These are phyloP conservation scores for Sorghum bicolor DNA, from an alignment of 176 grass and related monocot species.

Conservation along the genomic window Sorghum_bicolor_NCBIv3 NC_012870.2:60384501-60385000, in stretches of 20 bases:
- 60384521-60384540: slow-evolving; percentile 47
- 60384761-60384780: neutral
- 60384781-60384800: neutral
- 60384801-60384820: slow-evolving; percentile 48
- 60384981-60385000: slow-evolving; percentile 33
- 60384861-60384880: neutral
- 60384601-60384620: neutral
- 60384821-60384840: slow-evolving; percentile 14
- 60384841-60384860: neutral
- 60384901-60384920: slow-evolving; percentile 32
- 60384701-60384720: neutral
- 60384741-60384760: neutral
- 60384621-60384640: no score
- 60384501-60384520: slow-evolving; percentile 44
- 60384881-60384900: neutral
- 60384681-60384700: neutral
- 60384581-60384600: neutral
- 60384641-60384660: no score
- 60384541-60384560: slow-evolving; percentile 32
- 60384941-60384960: slow-evolving; percentile 18
- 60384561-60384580: no score
- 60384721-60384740: no score
- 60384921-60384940: slow-evolving; percentile 22
- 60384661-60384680: neutral
- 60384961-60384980: slow-evolving; percentile 32